Evolutionary conservation across 441 rosid genomes (phyloP).

Genomic region (Mallotus repandus): DNA sequence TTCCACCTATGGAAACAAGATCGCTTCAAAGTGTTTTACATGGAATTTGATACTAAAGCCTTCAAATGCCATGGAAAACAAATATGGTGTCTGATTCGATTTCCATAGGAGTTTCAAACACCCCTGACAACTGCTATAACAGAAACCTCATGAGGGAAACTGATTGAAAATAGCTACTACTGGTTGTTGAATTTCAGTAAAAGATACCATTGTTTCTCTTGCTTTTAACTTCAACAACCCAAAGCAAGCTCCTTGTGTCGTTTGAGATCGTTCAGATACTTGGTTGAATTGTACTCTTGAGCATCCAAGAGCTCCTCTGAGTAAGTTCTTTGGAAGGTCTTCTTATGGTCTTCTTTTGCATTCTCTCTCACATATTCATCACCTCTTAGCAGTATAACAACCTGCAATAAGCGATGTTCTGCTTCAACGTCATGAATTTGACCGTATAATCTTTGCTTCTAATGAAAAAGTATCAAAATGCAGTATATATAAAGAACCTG

Average conservation of each 20-base stretch:
- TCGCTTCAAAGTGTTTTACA: slow-evolving; percentile 27
- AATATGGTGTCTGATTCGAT: background rate
- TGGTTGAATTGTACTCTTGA: slow-evolving; percentile 78
- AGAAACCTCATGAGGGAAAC: too few species aligned
- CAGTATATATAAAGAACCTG: background rate
- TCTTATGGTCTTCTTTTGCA: slow-evolving; percentile 33
- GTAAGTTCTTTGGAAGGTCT: slow-evolving; percentile 52
- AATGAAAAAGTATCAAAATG: background rate
- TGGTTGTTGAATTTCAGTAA: background rate
- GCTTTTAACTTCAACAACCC: slow-evolving; percentile 36
- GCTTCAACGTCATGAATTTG: background rate
- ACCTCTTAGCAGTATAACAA: slow-evolving; percentile 60
- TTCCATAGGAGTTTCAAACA: slow-evolving; percentile 17
- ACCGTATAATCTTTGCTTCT: background rate
- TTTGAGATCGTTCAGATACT: slow-evolving; percentile 51
- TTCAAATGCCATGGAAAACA: slow-evolving; percentile 39
- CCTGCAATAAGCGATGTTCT: slow-evolving; percentile 39
- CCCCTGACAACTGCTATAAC: slow-evolving; percentile 11
- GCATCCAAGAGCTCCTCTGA: slow-evolving; percentile 62
- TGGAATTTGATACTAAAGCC: slow-evolving; percentile 27
- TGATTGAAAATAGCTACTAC: background rate
- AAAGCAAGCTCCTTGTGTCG: slow-evolving; percentile 62
- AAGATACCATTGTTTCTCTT: background rate
- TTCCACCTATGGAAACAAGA: slow-evolving; percentile 17
- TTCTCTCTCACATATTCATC: slow-evolving; percentile 35